Base-by-base conservation (phyloP, 805 yeast species). In the Spathaspora passalidarum region DNA sequence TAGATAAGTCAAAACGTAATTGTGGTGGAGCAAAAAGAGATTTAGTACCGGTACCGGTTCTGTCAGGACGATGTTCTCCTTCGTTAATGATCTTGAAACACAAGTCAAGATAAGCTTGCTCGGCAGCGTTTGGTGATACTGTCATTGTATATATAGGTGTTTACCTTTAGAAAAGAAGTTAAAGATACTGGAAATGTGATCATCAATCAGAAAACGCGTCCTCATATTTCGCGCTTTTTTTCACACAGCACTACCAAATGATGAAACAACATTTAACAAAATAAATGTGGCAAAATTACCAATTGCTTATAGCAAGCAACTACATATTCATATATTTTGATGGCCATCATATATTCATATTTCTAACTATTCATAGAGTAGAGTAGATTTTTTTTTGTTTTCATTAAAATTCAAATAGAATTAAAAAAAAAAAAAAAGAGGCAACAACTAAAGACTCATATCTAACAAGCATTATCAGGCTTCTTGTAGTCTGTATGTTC, bases 21-120 rank as follows among this genome's bases (percentile, higher is more conserved):
- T 92, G 98, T 10, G 97, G 97, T 19, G 99, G 99, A 0, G 95
- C 99, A 65, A 94, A 94, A 7, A 94, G 51, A 26, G 96, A 84
- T 49, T 69, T 73, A 0, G 99, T 94, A 4, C 99, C 99, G 0
- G 99, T 94, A 1, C 99, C 99, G 1, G 99, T 94, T 63, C 99
- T 77, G 63, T 94, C 99, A 7, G 94, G 92, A 50, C 99, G 81
- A 56, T 78, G 78, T 61, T 94, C 98, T 35, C 99, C 99, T 51
- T 86, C 81, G 1, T 76, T 73, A 17, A 94, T 81, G 62, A 94
- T 92, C 4, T 80, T 73, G 46, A 72, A 64, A 61, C 97, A 88
- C 39, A 94, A 76, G 52, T 88, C 91, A 37, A 94, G 78, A 62
- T 94, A 94, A 13, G 91, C 94, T 56, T 81, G 85, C 65, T 94